Conservation (phyloP, 2,329 filamentous ascomycete genomes). For the Stachybotrys elegans region DNA sequence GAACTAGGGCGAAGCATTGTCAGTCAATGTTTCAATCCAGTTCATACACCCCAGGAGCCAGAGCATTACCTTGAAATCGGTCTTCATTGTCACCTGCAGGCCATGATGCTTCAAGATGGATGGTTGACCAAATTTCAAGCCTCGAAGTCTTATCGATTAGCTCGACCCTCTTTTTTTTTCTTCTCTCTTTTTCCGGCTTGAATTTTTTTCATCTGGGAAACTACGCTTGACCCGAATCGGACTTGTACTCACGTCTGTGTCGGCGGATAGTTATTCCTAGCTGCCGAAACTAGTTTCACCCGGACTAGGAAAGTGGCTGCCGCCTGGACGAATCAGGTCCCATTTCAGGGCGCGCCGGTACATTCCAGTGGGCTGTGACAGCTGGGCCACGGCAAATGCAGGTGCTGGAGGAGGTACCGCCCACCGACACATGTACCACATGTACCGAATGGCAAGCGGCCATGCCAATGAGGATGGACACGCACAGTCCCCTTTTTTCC, state of each 20-base stretch:
- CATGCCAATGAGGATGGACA: conserved; percentile 11
- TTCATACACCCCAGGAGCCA: no score
- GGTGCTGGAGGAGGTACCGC: no score
- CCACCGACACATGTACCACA: not conserved
- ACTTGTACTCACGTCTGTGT: conserved; percentile 9
- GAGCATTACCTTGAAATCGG: conserved; percentile 88
- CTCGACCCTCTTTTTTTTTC: not conserved
- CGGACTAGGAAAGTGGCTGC: no score
- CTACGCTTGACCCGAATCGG: not conserved
- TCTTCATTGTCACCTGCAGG: conserved; percentile 74
- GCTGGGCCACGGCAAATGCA: no score
- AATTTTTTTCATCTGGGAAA: conserved; percentile 8
- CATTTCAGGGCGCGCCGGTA: no score
- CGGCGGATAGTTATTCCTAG: conserved; percentile 31
- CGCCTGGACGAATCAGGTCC: no score
- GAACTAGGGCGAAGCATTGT: no score
- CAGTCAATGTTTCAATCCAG: no score
- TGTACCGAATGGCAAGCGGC: no score
- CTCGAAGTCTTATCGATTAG: conserved; percentile 29
- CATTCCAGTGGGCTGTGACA: no score
- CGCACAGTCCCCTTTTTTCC: conserved; percentile 9
- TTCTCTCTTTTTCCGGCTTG: not conserved
- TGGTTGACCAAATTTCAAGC: conserved; percentile 24
- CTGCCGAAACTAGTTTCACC: conserved; percentile 1
- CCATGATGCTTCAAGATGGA: conserved; percentile 26